Evolutionary conservation across 2,329 filamentous ascomycete genomes (phyloP).

Genomic region (Teratosphaeria zuluensis): DNA sequence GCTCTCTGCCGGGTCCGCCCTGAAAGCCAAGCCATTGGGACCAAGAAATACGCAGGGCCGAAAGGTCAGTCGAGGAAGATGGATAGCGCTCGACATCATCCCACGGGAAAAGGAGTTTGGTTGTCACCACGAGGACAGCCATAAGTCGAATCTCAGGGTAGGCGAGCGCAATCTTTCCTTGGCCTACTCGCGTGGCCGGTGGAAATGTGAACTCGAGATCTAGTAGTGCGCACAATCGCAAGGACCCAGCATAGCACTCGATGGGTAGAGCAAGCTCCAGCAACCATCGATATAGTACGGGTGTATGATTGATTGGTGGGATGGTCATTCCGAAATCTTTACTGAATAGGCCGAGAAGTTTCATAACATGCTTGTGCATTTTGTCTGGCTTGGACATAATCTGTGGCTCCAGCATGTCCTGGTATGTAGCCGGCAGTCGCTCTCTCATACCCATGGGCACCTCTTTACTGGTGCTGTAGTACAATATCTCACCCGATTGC

Average conservation of each 20-base stretch:
- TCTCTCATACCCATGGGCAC: slow-evolving; percentile 57
- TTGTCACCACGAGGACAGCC: slow-evolving; percentile 60
- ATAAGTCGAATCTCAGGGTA: slow-evolving; percentile 69
- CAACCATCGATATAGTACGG: slow-evolving; percentile 60
- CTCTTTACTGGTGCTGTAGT: slow-evolving; percentile 50
- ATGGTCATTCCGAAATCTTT: slow-evolving; percentile 60
- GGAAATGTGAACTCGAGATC: slow-evolving; percentile 25
- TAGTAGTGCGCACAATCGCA: slow-evolving; percentile 45
- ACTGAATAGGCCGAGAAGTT: slow-evolving; percentile 54
- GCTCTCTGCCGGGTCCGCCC: slow-evolving; percentile 14
- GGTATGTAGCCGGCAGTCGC: slow-evolving; percentile 53
- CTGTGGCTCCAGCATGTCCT: slow-evolving; percentile 47
- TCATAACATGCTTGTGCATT: slow-evolving; percentile 55
- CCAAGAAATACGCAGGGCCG: slow-evolving; percentile 62
- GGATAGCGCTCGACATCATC: slow-evolving; percentile 47
- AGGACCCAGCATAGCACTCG: slow-evolving; percentile 53
- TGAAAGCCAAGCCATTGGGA: slow-evolving; percentile 50
- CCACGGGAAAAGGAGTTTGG: slow-evolving; percentile 73
- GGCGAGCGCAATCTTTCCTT: slow-evolving; percentile 32
- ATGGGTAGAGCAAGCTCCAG: slow-evolving; percentile 65
- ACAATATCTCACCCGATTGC: slow-evolving; percentile 58
- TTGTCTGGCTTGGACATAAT: slow-evolving; percentile 40
- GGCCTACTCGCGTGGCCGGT: slow-evolving; percentile 12
- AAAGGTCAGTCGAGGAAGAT: slow-evolving; percentile 44
- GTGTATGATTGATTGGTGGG: slow-evolving; percentile 60